Base-by-base conservation (phyloP, 208 protist species). In the Trypanosoma conorhini region DNA sequence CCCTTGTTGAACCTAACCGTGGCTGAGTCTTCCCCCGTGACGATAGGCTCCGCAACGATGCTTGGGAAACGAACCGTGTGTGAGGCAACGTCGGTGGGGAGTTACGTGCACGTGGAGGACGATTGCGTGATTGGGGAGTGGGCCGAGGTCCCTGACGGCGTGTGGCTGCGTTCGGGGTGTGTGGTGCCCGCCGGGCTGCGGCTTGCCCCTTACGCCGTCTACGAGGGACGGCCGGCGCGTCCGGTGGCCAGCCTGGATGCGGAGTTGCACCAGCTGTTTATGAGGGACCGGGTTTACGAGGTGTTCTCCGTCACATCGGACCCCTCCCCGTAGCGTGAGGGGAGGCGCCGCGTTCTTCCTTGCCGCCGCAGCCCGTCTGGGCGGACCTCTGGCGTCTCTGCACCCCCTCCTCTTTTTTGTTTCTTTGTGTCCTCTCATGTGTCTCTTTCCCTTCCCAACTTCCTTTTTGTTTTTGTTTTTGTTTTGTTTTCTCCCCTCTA, bases 151-250 rank as follows among this genome's bases (percentile, higher is more conserved):
- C 76, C 79, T 30, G 81, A 89, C 65, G 87, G 87, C 4, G 87
- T 87, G 51, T 90, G 85, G 84, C 62, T 93, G 69, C 61, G 66
- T 56, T 60, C 74, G 15, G 70, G 74, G 31, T 83, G 73, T 33
- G 82, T 83, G 28, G 83, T 90, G 35, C 75, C 85, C 5, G 56
- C 80, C 19, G 87, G 82, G 28, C 71, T 83, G 21, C 71, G 79
- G 22, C 75, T 93, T 56, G 79, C 74, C 0, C 85, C 85, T 28
- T 93, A 80, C 61, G 86, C 79, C 13, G 69, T 89, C 19, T 93
- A 91, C 50, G 57, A 67, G 10, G 87, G 85, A 21, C 64, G 64
- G 56, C 87, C 87, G 33, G 85, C 85, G 31, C 65, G 66, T 19
- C 63, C 80, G 10, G 57, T 79, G n/a, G 76, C 74, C 19, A 79